Evolutionary conservation across 805 yeast genomes (phyloP).

Genomic region (Yamadazyma nakazawae): DNA sequence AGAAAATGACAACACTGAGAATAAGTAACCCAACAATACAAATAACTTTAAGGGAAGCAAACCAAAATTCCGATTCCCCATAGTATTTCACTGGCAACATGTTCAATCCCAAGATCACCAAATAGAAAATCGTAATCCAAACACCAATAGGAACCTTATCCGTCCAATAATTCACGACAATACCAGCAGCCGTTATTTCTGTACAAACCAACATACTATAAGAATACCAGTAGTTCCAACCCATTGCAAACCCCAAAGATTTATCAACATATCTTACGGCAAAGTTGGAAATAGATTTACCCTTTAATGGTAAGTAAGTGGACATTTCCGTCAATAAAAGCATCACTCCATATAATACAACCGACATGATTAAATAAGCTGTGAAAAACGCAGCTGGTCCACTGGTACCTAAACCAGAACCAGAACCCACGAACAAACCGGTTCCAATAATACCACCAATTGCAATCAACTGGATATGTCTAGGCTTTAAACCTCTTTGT

Average conservation of each 20-base stretch:
- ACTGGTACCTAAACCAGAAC: slow-evolving; percentile 29
- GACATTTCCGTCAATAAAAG: slow-evolving; percentile 14
- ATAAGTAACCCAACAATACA: slow-evolving; percentile 31
- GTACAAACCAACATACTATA: slow-evolving; percentile 34
- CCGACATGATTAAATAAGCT: slow-evolving; percentile 28
- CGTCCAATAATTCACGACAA: slow-evolving; percentile 36
- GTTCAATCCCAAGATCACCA: slow-evolving; percentile 24
- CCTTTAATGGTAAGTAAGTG: slow-evolving; percentile 15
- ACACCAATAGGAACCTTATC: slow-evolving; percentile 32
- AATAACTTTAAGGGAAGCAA: slow-evolving; percentile 31
- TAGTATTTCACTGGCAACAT: slow-evolving; percentile 28
- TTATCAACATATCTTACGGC: slow-evolving; percentile 14
- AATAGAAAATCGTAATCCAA: slow-evolving; percentile 37
- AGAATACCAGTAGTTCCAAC: slow-evolving; percentile 43
- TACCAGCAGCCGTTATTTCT: slow-evolving; percentile 36
- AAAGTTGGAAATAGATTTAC: slow-evolving; percentile 10
- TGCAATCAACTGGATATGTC: slow-evolving; percentile 73
- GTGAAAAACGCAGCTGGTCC: slow-evolving; percentile 36
- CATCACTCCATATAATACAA: slow-evolving; percentile 14
- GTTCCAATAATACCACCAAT: slow-evolving; percentile 87
- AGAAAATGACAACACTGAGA: slow-evolving; percentile 33
- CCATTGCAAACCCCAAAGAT: slow-evolving; percentile 16
- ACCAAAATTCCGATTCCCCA: slow-evolving; percentile 38
- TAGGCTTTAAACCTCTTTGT: slow-evolving; percentile 33
- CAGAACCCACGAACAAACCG: slow-evolving; percentile 48